These are phyloP conservation scores for Sporothrix protearum DNA, from an alignment of 2,329 filamentous ascomycete species.

Conservation along the genomic window DNA sequence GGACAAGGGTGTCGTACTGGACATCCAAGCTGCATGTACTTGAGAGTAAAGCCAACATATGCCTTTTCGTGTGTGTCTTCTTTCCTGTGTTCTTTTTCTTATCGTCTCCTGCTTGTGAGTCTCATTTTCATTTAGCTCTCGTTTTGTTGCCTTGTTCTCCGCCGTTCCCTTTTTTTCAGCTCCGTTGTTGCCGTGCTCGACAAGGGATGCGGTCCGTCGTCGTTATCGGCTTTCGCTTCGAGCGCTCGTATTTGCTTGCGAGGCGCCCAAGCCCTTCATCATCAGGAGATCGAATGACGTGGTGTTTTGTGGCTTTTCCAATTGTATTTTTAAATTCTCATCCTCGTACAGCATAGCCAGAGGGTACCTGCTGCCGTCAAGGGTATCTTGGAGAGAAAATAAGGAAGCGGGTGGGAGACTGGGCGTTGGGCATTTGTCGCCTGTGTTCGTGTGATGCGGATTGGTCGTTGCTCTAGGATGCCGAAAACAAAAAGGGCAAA, in stretches of 20 bases:
- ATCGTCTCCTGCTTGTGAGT: neutral
- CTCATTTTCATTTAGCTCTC: neutral
- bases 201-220: neutral
- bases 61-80: neutral
- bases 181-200: neutral
- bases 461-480: neutral
- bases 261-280: neutral
- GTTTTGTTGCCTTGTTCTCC: neutral
- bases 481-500: neutral
- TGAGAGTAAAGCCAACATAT: neutral
- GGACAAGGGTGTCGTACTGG: neutral
- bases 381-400: constrained; percentile 1
- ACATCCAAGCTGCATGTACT: neutral
- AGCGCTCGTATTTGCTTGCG: neutral
- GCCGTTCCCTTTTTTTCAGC: neutral
- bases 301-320: neutral
- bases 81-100: neutral
- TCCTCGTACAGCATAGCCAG: neutral
- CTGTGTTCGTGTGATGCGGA: neutral
- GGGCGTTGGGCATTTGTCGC: neutral
- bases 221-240: neutral
- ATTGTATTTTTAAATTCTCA: neutral
- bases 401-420: neutral
- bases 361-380: neutral
- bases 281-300: neutral